Base-by-base conservation (phyloP, 1,284 basidiomycete genomes). In the Microbotryum scabiosae region DNA sequence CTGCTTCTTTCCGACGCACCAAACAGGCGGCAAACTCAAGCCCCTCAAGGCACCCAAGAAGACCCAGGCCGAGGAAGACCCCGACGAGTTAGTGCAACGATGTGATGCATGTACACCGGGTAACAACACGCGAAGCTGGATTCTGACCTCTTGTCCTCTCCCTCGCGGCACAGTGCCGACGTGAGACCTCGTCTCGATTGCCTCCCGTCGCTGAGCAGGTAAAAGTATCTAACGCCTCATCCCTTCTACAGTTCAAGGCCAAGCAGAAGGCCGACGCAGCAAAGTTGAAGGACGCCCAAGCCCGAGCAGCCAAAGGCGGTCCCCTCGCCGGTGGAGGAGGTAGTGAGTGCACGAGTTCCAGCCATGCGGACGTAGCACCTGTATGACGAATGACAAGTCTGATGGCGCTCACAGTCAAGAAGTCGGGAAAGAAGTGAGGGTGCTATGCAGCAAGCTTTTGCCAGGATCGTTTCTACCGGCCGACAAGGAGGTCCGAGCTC, bases 251-350 rank as follows among this genome's bases (percentile, higher is more conserved):
- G 51, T 56, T 63, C 54, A 88, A 88, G 75, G 84, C 84, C 0
- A 83, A 84, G 76, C 82, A 81, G 70, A 87, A 86, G 3, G 84
- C 85, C 50, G 73, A 75, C 69, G 84, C 83, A 41, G 85, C 85
- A 78, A 85, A 87, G 75, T 80, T 83, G 57, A 86, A 87, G 75
- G 81, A 80, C 51, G 84, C 85, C 26, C 78, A 76, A 67, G 84
- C 83, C 0, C 84, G 83, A 77, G 87, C 87, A 84, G 68, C 59
- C 78, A 73, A 62, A 61, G 64, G 73, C 83, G 86, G 81, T 68
- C 85, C 86, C 41, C 76, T 84, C 30, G 80, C 82, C 57, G 85
- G 86, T 43, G 81, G 81, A 51, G 87, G 87, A 44, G 86, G 88
- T 79, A 88, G 88, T 81, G 87, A 88, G 87, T 87, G 73, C 26